phyloP scores from a whole-genome alignment of 1,139 yeast genomes.

The Zygoascus sp. region DNA sequence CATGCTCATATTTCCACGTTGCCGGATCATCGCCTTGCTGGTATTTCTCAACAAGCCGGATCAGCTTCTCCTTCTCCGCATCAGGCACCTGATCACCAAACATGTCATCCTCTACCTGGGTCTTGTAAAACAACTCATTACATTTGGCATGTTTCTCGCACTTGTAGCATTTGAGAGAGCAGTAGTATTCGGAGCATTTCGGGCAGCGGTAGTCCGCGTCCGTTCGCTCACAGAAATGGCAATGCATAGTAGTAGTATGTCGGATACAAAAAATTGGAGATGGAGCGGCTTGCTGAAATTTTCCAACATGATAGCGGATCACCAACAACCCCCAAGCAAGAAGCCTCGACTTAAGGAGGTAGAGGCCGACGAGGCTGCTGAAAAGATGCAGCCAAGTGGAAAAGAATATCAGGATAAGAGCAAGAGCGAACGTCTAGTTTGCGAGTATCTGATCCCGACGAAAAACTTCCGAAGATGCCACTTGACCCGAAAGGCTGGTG shows the following conservation, averaged over 20 bases:
- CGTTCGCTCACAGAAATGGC: conserved; percentile 8
- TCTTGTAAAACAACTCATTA: conserved; percentile 21
- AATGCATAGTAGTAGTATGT: too few species aligned
- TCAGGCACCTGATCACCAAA: conserved; percentile 6
- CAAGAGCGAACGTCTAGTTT: conserved; percentile 34
- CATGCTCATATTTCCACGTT: conserved; percentile 24
- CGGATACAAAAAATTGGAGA: not conserved
- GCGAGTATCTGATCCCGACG: conserved; percentile 44
- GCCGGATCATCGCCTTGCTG: conserved; percentile 15
- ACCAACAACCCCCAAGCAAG: not conserved
- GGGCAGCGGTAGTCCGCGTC: conserved; percentile 26
- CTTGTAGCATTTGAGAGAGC: conserved; percentile 26
- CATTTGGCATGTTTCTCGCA: conserved; percentile 21
- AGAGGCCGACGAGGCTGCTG: not conserved
- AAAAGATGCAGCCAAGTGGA: not conserved
- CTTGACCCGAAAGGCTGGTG: conserved; percentile 51
- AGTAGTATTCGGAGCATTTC: conserved; percentile 23
- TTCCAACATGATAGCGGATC: not conserved
- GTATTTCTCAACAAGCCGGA: conserved; percentile 19
- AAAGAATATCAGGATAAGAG: conserved; percentile 1
- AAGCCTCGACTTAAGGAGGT: not conserved
- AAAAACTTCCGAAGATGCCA: conserved; percentile 55
- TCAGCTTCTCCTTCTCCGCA: conserved; percentile 18
- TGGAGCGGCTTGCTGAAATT: not conserved
- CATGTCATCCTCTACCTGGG: conserved; percentile 16